Evolutionary conservation across 2,329 filamentous ascomycete genomes (phyloP).

Genomic region (Trichoderma sp.): DNA sequence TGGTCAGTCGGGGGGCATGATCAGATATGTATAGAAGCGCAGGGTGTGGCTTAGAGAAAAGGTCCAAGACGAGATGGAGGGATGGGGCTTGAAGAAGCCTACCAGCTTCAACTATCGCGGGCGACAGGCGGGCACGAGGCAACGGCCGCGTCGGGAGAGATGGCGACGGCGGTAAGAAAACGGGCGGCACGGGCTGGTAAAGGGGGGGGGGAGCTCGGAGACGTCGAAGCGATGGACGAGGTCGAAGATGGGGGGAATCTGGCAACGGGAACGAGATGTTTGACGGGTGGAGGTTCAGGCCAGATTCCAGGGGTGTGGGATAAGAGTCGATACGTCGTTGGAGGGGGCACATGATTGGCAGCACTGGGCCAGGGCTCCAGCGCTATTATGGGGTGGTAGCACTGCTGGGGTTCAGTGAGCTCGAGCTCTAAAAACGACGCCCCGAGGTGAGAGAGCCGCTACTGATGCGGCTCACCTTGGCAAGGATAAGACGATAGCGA

Average conservation of each 20-base stretch:
- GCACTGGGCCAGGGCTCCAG: conserved; percentile 22
- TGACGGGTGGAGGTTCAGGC: conserved; percentile 27
- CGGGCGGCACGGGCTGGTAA: conserved; percentile 19
- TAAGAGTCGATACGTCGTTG: conserved; percentile 23
- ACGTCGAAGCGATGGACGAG: conserved; percentile 11
- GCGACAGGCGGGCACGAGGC: conserved; percentile 23
- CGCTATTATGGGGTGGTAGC: conserved; percentile 23
- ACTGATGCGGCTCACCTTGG: conserved; percentile 17
- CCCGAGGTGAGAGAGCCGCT: conserved; percentile 16
- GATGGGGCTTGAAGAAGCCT: conserved; percentile 17
- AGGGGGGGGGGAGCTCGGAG: conserved; percentile 18
- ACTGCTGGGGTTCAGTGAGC: conserved; percentile 20
- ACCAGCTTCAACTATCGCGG: conserved; percentile 18
- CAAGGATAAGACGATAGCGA: conserved; percentile 12
- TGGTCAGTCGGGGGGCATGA: conserved; percentile 24
- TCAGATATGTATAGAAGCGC: conserved; percentile 19
- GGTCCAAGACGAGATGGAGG: conserved; percentile 11
- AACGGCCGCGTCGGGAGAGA: conserved; percentile 25
- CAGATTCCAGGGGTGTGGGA: conserved; percentile 23
- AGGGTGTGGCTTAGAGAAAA: conserved; percentile 7
- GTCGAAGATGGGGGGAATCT: conserved; percentile 20
- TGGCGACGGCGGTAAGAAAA: conserved; percentile 29
- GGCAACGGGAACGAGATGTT: conserved; percentile 30
- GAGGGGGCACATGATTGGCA: conserved; percentile 35
- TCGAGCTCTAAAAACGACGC: neutral